Conservation (phyloP, 495 filamentous ascomycete genomes). For the Hypoxylon rickii region DNA sequence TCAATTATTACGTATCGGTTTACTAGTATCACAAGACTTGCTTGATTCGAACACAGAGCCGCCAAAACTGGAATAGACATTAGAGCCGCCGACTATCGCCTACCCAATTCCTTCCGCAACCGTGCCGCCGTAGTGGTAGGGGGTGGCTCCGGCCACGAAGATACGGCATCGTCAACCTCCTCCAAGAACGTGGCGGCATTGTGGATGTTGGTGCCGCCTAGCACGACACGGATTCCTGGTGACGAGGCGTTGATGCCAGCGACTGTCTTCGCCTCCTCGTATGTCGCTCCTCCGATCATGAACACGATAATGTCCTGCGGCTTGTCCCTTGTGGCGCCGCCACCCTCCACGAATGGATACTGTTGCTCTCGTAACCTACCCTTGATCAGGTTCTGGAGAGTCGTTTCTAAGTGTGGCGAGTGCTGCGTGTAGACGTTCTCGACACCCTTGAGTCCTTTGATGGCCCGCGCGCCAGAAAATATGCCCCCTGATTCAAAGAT, state of each 20-base stretch:
- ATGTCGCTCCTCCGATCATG: constrained; percentile 89
- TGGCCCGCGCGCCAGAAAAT: constrained; percentile 85
- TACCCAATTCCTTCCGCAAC: constrained; percentile 67
- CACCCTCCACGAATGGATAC: constrained; percentile 91
- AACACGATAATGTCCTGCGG: constrained; percentile 96
- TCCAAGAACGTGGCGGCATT: constrained; percentile 88
- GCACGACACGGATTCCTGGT: constrained; percentile 83
- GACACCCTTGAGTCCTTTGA: constrained; percentile 94
- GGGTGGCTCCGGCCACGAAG: constrained; percentile 76
- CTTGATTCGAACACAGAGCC: too few relatives aligned
- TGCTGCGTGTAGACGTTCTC: constrained; percentile 99
- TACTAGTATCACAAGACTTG: too few relatives aligned
- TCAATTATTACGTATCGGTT: too few relatives aligned
- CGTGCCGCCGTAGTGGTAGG: constrained; percentile 72
- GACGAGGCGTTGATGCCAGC: constrained; percentile 89
- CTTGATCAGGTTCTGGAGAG: constrained; percentile 89
- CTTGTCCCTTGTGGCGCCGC: constrained; percentile 82
- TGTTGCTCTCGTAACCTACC: constrained; percentile 80
- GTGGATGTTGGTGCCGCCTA: constrained; percentile 83
- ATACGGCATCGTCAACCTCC: constrained; percentile 79
- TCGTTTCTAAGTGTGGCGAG: constrained; percentile 83
- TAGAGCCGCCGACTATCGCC: constrained; percentile 45
- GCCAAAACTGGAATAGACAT: too few relatives aligned
- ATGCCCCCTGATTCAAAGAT: constrained; percentile 91
- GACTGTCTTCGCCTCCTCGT: constrained; percentile 94